A percentile compares a stretch with the other conserved stretches of the same genome.
Conservation (phyloP, 176 grass and related monocot species). For the barley (Hordeum vulgare) region DNA sequence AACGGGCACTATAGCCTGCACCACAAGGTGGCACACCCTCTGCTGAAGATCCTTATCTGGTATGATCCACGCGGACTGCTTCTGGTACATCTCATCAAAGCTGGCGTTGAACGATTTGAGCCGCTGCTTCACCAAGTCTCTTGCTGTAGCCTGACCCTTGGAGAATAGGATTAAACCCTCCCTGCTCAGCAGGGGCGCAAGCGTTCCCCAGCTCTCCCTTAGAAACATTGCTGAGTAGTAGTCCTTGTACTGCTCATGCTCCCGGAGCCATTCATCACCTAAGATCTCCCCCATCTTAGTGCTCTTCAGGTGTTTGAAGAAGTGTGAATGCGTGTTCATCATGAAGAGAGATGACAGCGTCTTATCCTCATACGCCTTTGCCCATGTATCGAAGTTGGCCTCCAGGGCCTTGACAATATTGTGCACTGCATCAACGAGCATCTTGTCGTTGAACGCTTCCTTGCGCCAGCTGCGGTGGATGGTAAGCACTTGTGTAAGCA, state of each 20-base stretch:
- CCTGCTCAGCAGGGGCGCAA: constrained; percentile 69
- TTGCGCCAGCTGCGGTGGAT: constrained; percentile 86
- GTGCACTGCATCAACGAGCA: constrained; percentile 45
- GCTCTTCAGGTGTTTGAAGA: constrained; percentile 74
- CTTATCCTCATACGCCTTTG: constrained; percentile 51
- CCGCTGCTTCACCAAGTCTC: constrained; percentile 88
- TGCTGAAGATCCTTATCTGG: constrained; percentile 74
- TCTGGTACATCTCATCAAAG: constrained; percentile 82
- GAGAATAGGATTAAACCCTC: constrained; percentile 93
- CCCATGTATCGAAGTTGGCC: constrained; percentile 64
- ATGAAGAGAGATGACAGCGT: constrained; percentile 44
- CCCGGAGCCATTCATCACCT: constrained; percentile 55
- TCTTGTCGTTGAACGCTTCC: constrained; percentile 46
- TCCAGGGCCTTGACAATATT: constrained; percentile 55
- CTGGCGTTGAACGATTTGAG: constrained; percentile 79
- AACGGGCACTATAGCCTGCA: constrained; percentile 74
- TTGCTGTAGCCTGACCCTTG: constrained; percentile 70
- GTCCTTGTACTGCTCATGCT: constrained; percentile 95
- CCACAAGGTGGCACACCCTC: constrained; percentile 68
- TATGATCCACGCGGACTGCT: constrained; percentile 76
- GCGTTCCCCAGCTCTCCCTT: constrained; percentile 86
- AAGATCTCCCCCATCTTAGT: constrained; percentile 66
- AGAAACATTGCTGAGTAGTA: constrained; percentile 53
- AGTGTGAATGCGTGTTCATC: constrained; percentile 78
- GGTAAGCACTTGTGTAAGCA: constrained; percentile 56